Evolutionary conservation across 345 rosid species (phyloP).

Genomic region (Rhodamnia rubescens): DNA sequence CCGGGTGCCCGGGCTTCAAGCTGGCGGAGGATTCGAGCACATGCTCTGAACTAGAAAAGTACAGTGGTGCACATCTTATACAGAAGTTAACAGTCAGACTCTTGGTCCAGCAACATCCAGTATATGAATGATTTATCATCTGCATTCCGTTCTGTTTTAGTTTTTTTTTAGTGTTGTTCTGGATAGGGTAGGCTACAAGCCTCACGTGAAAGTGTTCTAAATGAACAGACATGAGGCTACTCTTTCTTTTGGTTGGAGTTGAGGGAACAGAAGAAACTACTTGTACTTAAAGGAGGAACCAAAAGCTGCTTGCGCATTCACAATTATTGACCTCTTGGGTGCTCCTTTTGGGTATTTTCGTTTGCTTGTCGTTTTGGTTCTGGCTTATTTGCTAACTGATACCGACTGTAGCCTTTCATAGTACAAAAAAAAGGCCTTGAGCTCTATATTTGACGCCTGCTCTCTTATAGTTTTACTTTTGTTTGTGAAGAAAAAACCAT

Average conservation of each 20-base stretch:
- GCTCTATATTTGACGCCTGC: neutral
- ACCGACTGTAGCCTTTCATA: neutral
- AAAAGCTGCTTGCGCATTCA: neutral
- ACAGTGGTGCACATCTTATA: neutral
- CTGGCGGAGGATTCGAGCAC: constrained; percentile 75
- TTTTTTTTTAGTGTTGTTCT: neutral
- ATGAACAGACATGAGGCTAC: neutral
- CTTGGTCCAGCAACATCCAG: neutral
- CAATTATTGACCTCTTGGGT: neutral
- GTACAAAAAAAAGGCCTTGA: neutral
- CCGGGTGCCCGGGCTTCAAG: constrained; percentile 54
- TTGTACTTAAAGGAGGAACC: neutral
- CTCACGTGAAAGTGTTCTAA: neutral
- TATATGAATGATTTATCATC: neutral
- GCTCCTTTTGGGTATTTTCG: neutral
- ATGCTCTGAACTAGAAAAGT: constrained; percentile 44
- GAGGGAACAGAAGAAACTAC: neutral
- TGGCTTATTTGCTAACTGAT: neutral
- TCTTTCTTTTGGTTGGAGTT: neutral
- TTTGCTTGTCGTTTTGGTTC: neutral
- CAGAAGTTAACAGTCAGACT: neutral
- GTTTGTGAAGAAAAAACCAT: neutral
- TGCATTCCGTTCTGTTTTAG: neutral
- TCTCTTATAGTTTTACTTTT: neutral
- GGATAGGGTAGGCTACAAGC: neutral